A percentile compares a stretch with the other conserved stretches of the same genome.
These are phyloP conservation scores for Fusarium palustre DNA, from an alignment of 2,329 filamentous ascomycete genomes.

Conservation along the genomic window DNA sequence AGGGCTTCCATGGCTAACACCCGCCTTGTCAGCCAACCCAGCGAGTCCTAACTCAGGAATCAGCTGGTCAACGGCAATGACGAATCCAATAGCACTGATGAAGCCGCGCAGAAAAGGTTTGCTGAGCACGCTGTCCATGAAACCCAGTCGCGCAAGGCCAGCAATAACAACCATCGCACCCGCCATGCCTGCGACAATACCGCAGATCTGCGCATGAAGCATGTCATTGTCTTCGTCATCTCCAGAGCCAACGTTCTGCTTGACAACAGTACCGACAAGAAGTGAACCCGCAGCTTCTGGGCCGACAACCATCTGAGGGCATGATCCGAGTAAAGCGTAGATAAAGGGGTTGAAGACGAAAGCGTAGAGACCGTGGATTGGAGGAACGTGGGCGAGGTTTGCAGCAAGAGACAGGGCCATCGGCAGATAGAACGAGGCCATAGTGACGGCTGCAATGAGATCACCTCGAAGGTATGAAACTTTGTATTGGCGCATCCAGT, in stretches of 20 bases:
- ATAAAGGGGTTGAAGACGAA: constrained; percentile 94
- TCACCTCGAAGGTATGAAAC: constrained; percentile 87
- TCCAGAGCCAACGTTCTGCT: constrained; percentile 78
- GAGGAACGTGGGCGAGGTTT: constrained; percentile 91
- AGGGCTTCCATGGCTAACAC: constrained; percentile 85
- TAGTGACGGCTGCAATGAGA: constrained; percentile 87
- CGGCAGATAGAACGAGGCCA: constrained; percentile 98
- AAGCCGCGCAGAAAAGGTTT: constrained; percentile 93
- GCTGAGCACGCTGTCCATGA: constrained; percentile 93
- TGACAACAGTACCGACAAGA: constrained; percentile 87
- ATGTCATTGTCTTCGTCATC: constrained; percentile 70
- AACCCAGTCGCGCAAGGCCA: constrained; percentile 86
- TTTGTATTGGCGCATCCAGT: constrained; percentile 90
- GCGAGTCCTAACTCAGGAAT: constrained; percentile 89
- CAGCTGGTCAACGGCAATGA: constrained; percentile 94
- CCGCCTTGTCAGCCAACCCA: constrained; percentile 69
- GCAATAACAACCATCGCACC: constrained; percentile 90
- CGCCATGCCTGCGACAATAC: constrained; percentile 87
- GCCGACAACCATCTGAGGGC: constrained; percentile 92
- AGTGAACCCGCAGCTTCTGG: constrained; percentile 95
- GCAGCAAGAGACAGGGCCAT: constrained; percentile 95
- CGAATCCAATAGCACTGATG: constrained; percentile 95
- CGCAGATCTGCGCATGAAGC: constrained; percentile 84
- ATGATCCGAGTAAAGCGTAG: constrained; percentile 91
- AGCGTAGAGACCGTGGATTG: constrained; percentile 92